Conservation (phyloP, 352 stramenopile species). For the Phytopythium kandeliae region DNA sequence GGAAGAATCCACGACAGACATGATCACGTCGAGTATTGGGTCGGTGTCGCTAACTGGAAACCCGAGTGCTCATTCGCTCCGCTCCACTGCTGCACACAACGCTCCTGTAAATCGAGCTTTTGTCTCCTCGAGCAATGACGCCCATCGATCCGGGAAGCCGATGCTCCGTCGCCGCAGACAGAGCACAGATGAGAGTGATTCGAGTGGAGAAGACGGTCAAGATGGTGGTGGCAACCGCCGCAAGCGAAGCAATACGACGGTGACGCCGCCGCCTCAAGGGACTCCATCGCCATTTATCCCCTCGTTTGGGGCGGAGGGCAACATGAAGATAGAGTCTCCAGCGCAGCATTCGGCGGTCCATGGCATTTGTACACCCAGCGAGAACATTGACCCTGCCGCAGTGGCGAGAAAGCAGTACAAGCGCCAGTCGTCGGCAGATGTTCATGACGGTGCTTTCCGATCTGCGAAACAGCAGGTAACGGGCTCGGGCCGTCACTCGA, state of each 20-base stretch:
- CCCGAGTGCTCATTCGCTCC: conserved; percentile 10
- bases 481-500: conserved; percentile 1
- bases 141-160: conserved; percentile 15
- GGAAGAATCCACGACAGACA: conserved; percentile 38
- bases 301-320: not conserved
- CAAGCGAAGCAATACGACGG: conserved; percentile 66
- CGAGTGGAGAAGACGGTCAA: conserved; percentile 47
- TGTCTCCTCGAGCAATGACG: not conserved
- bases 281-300: not conserved
- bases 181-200: conserved; percentile 54
- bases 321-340: conserved; percentile 3
- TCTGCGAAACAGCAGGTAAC: conserved; percentile 39
- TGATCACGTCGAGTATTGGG: conserved; percentile 44
- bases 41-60: conserved; percentile 35
- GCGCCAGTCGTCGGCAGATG: conserved; percentile 36
- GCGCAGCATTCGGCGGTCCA: conserved; percentile 7
- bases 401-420: conserved; percentile 45
- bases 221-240: conserved; percentile 41
- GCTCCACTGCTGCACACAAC: not conserved
- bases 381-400: conserved; percentile 10
- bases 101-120: too few relatives aligned
- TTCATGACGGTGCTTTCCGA: conserved; percentile 24
- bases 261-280: conserved; percentile 8
- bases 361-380: not conserved
- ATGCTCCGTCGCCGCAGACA: conserved; percentile 39